Percentiles rank a stretch among this genome's conserved stretches.
phyloP scores from a whole-genome alignment of 2,329 filamentous ascomycete species.

The Amylocarpus encephaloides region DNA sequence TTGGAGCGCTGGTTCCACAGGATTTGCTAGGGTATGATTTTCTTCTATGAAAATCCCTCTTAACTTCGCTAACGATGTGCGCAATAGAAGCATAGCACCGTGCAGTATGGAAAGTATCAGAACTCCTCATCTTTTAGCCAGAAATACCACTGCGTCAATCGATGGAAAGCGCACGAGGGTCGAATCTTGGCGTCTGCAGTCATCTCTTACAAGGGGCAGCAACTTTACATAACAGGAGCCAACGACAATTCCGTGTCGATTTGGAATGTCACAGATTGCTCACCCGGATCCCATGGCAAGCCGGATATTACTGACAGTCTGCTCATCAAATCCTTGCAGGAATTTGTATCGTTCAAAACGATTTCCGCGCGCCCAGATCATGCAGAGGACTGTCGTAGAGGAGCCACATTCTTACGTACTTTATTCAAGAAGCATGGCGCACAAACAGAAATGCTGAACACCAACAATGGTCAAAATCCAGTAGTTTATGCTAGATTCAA shows the following conservation, averaged over 20 bases:
- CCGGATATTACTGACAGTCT: conserved; percentile 41
- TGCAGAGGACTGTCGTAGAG: conserved; percentile 84
- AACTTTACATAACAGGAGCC: conserved; percentile 89
- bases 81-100: conserved; percentile 57
- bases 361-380: conserved; percentile 83
- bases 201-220: conserved; percentile 60
- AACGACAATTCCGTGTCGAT: conserved; percentile 87
- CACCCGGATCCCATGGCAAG: conserved; percentile 21
- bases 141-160: conserved; percentile 72
- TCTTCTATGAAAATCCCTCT: not conserved
- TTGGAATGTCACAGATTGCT: conserved; percentile 62
- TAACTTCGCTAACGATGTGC: conserved; percentile 6
- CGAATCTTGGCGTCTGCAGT: conserved; percentile 81
- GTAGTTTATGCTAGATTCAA: conserved; percentile 89
- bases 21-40: conserved; percentile 67
- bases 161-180: conserved; percentile 79
- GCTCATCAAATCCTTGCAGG: conserved; percentile 65
- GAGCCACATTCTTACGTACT: conserved; percentile 82
- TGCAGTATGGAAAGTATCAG: conserved; percentile 54
- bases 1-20: conserved; percentile 84
- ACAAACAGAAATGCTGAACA: conserved; percentile 82
- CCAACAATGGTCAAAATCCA: conserved; percentile 71
- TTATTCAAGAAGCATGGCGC: conserved; percentile 91
- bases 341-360: conserved; percentile 88
- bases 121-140: conserved; percentile 54